A percentile compares a stretch with the other conserved stretches of the same genome.
Evolutionary conservation across 768 basidiomycete genomes (phyloP).

Genomic region (Boletus patriciae): DNA sequence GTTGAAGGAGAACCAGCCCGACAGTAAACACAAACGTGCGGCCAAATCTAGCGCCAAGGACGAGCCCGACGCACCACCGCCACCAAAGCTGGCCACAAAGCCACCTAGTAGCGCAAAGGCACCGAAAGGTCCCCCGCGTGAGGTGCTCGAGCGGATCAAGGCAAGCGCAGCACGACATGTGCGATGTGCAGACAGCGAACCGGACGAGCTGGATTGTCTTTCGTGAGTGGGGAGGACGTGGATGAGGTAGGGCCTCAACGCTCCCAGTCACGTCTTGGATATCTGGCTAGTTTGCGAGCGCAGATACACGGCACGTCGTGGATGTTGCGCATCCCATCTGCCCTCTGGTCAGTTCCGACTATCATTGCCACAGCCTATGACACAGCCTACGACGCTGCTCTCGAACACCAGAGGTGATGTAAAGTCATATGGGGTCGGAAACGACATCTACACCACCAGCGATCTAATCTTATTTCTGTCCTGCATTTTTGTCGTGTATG

Average conservation of each 20-base stretch:
- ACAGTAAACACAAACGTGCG: not conserved
- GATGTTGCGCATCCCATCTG: not conserved
- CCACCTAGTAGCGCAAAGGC: constrained; percentile 11
- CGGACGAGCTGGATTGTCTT: constrained; percentile 49
- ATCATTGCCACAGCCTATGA: not conserved
- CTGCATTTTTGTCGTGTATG: not conserved
- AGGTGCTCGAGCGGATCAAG: constrained; percentile 40
- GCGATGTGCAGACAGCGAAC: constrained; percentile 34
- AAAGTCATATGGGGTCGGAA: not conserved
- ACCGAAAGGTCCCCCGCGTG: constrained; percentile 39
- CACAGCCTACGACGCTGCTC: not conserved
- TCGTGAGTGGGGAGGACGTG: constrained; percentile 32
- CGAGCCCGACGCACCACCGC: not conserved
- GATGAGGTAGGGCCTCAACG: no score
- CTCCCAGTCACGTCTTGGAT: no score
- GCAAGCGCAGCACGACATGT: constrained; percentile 27
- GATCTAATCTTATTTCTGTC: not conserved
- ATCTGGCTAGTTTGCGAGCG: not conserved
- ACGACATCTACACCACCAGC: not conserved
- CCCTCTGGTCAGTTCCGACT: not conserved
- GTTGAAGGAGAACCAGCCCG: constrained; percentile 36
- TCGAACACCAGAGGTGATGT: not conserved
- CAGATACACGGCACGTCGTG: not conserved
- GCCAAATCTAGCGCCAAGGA: not conserved
- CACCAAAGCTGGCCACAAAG: not conserved